Base-by-base conservation (phyloP, 2,329 filamentous ascomycete species). In the Chrysoporthe austroafricana region DNA sequence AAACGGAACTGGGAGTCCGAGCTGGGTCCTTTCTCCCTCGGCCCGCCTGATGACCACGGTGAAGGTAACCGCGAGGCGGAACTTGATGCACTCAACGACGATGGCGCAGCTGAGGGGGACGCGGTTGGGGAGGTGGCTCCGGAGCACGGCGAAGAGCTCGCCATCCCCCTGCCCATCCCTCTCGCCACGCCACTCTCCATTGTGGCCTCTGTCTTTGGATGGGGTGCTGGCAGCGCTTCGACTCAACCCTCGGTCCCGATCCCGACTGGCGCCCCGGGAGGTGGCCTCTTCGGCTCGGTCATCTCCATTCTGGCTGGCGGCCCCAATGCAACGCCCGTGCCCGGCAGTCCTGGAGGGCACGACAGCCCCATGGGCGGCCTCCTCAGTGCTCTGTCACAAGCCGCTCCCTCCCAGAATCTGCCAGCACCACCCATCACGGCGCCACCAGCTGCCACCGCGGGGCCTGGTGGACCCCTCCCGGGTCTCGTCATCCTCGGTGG, bases 371-470 rank as follows among this genome's bases (percentile, higher is more conserved):
- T 70, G n/a, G 66, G 59, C n/a, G 68, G 68, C 13, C 58, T 70
- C 13, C 59, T 70, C 34, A 70, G 68, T 42, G 68, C 46, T n/a
- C 48, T 70, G 18, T 70, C 68, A 44, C 50, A 64, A 64, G 68
- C 61, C 48, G 61, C 58, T 34, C 63, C 67, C 54, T 36, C 52
- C n/a, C 32, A 56, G 32, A 44, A 36, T 46, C 46, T 62, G 26
- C 60, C 60, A 16, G 42, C 13, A 16, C 11, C 56, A 56, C 36
- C 2, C 52, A 62, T 61, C 44, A 64, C 68, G 6, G 14, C 52
- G n/a, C 57, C 46, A 16, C 62, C 68, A 32, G 26, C 32, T 32
- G 63, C 60, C 46, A 50, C 67, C 3, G 36, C 64, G 18, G 56
- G 26, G 1, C 2, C 42, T 34, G 50, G 13, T 42, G 65, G 52